Evolutionary conservation across 805 yeast species (phyloP).

Genomic region (Wickerhamiella kazuoi): DNA sequence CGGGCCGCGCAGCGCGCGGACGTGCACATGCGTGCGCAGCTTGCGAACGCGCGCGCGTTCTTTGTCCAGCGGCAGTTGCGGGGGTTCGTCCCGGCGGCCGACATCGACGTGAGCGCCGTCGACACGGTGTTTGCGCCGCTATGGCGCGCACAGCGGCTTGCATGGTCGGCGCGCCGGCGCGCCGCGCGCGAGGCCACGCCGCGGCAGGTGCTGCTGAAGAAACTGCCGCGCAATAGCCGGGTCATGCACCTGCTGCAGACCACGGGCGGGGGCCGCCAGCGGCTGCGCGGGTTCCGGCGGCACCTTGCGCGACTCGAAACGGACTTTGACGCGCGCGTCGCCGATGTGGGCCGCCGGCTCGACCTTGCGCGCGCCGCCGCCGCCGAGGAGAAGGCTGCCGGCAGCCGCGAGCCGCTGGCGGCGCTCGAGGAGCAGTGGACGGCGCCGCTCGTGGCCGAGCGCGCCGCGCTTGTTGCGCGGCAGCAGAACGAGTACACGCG

Average conservation of each 20-base stretch:
- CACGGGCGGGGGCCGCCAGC: constrained; percentile 7
- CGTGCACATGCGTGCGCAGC: constrained; percentile 2
- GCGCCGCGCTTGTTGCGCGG: background rate
- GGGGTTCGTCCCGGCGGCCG: background rate
- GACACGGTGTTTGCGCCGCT: constrained; percentile 11
- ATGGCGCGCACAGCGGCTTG: background rate
- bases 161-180: background rate
- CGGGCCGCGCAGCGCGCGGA: background rate
- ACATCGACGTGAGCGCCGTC: constrained; percentile 1
- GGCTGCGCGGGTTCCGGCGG: constrained; percentile 8
- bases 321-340: background rate
- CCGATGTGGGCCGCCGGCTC: constrained; percentile 4
- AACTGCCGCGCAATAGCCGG: constrained; percentile 9
- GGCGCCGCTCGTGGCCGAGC: background rate
- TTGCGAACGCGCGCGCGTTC: background rate
- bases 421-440: constrained; percentile 1
- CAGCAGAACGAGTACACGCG: background rate
- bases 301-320: constrained; percentile 5
- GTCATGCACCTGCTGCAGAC: constrained; percentile 8
- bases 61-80: background rate
- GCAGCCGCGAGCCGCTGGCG: constrained; percentile 5
- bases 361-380: constrained; percentile 8
- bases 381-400: constrained; percentile 6
- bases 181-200: constrained; percentile 4
- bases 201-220: constrained; percentile 7